Evolutionary conservation across 108 stramenopile genomes (phyloP).

Genomic region (Nitzschia palea): DNA sequence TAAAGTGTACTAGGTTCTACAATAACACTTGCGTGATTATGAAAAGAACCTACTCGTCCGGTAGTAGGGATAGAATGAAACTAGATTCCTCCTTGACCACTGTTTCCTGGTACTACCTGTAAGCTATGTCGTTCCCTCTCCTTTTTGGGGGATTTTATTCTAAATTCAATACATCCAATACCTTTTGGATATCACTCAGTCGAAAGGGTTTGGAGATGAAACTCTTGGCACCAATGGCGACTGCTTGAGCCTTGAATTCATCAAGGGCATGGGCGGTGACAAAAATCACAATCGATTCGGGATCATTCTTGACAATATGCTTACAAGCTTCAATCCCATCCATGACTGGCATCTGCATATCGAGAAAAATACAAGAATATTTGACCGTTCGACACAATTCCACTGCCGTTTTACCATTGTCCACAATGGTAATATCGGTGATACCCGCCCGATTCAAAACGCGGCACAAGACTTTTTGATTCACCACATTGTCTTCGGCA

Average conservation of each 20-base stretch:
- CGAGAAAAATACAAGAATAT: constrained; percentile 39
- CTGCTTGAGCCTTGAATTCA: constrained; percentile 27
- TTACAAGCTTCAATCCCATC: constrained; percentile 53
- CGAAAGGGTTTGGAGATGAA: constrained; percentile 43
- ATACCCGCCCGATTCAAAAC: constrained; percentile 39
- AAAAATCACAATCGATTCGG: constrained; percentile 21
- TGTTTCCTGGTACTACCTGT: no score
- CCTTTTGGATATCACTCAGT: constrained; percentile 20
- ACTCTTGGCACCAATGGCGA: constrained; percentile 18
- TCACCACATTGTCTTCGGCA: constrained; percentile 42
- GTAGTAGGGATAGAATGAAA: no score
- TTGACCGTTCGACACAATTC: constrained; percentile 15
- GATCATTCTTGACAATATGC: constrained; percentile 29
- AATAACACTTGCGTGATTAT: no score
- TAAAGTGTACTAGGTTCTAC: no score
- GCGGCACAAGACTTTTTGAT: constrained; percentile 38
- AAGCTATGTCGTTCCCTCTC: no score
- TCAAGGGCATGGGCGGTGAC: constrained; percentile 37
- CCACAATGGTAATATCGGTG: constrained; percentile 30
- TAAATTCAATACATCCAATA: background rate
- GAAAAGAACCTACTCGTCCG: no score
- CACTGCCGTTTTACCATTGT: constrained; percentile 46
- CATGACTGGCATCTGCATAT: constrained; percentile 62
- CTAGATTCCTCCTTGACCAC: no score
- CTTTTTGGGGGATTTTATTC: no score